Evolutionary conservation across 164 flowering plant genomes (phyloP), one percentile per base, ranked within the genome.

Genomic region (Magnolia officinalis): DNA sequence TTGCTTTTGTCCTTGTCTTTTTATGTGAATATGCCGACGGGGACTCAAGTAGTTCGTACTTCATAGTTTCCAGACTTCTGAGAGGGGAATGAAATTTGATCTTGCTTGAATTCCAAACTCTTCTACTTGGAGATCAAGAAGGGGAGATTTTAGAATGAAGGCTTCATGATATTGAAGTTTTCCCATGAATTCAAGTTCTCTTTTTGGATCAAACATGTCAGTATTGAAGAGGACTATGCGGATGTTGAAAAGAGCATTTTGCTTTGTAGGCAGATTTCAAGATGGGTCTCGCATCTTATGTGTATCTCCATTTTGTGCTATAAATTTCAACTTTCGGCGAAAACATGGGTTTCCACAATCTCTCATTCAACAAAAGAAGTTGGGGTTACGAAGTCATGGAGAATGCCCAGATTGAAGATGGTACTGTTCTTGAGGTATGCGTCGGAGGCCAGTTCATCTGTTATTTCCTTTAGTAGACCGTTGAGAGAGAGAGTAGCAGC

Each of bases 1-100:
- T 20, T 76, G 78, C 69, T 76, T 72, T 78, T 51, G 50, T 76
- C 21, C 31, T 74, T 50, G 63, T 50, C 74, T 72, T 70, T 55
- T 16, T 50, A 67, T 82, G 81, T 87, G 85, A 85, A 83, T 84
- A 88, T 85, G 80, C 80, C 24, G 74, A 75, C 61, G 80, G 45
- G 76, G 78, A 73, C 70, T 70, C 29, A 19, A 63, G 66, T 29
- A 68, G 45, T 29, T 13, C 16, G n/a, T 26, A 24, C 29, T 21
- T 21, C 31, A 11, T 29, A 68, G 50, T 31, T 37, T 16, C 16
- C 29, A 50, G n/a, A 14, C 19, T 14, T 68, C 45, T 18, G n/a
- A 31, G 71, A 29, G 3, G 70, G 51, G 29, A 64, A 19, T 19
- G 19, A 74, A 71, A 71, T 61, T 31, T 50, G 70, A 74, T 80